Conservation (phyloP, 1,284 basidiomycete species). For the Agaricales sp. region DNA sequence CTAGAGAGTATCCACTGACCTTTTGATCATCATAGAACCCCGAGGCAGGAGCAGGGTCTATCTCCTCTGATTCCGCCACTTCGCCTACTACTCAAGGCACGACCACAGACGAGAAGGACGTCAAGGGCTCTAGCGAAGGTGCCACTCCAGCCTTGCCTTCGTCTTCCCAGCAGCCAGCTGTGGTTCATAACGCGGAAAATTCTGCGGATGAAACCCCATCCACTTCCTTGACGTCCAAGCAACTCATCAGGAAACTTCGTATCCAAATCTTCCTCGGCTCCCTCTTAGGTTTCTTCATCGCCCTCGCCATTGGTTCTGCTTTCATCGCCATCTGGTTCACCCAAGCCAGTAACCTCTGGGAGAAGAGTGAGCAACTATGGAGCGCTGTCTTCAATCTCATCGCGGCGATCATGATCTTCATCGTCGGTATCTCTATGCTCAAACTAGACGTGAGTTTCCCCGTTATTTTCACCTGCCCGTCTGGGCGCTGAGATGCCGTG, state of each 20-base stretch:
- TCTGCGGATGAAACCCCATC: constrained; percentile 6
- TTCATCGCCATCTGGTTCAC: constrained; percentile 81
- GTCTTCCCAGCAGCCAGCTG: neutral
- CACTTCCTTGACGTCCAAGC: constrained; percentile 6
- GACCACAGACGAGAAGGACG: neutral
- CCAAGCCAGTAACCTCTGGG: constrained; percentile 60
- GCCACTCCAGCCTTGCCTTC: neutral
- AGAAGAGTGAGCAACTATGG: constrained; percentile 68
- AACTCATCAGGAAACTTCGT: constrained; percentile 50
- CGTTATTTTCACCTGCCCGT: constrained; percentile 16
- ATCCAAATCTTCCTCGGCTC: constrained; percentile 79
- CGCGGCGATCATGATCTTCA: constrained; percentile 74
- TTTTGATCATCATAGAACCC: neutral
- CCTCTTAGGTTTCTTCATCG: constrained; percentile 61
- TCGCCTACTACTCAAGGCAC: neutral
- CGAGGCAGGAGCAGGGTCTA: neutral
- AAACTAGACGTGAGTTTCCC: constrained; percentile 41
- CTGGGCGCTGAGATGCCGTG: constrained; percentile 9
- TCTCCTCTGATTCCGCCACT: neutral
- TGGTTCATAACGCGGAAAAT: neutral
- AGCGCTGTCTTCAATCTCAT: constrained; percentile 74
- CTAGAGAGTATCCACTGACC: neutral
- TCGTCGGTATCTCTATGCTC: constrained; percentile 73
- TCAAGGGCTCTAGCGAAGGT: neutral
- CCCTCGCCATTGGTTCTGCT: constrained; percentile 66